Evolutionary conservation across 192 early-diverging fungal genomes (phyloP).

Genomic region (Chytriomyces sp.): DNA sequence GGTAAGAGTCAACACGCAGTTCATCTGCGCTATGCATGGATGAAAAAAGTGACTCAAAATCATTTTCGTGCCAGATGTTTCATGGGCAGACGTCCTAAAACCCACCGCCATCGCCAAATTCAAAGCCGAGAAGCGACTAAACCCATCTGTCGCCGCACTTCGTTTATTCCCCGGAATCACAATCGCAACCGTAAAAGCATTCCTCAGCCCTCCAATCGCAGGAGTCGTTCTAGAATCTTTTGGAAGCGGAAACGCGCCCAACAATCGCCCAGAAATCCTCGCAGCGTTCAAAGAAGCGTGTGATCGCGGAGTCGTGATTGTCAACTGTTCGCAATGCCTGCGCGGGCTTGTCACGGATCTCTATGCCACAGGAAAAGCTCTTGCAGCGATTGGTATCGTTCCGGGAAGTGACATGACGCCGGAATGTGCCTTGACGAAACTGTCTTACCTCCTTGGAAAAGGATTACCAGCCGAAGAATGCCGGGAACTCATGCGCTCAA

Average conservation of each 20-base stretch:
- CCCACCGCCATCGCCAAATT: constrained; percentile 87
- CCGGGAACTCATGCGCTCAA: constrained; percentile 79
- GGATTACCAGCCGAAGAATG: constrained; percentile 67
- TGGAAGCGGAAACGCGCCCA: constrained; percentile 96
- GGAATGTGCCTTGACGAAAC: constrained; percentile 94
- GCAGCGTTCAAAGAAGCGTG: constrained; percentile 81
- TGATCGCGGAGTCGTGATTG: constrained; percentile 92
- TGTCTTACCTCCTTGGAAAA: constrained; percentile 88
- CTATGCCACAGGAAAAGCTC: constrained; percentile 88
- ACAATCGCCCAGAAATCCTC: constrained; percentile 85
- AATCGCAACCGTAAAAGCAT: constrained; percentile 81
- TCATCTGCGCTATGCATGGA: neutral
- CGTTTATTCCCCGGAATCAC: constrained; percentile 95
- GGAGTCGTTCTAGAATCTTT: constrained; percentile 96
- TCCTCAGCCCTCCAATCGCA: constrained; percentile 81
- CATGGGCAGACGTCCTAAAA: constrained; percentile 84
- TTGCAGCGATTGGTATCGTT: constrained; percentile 77
- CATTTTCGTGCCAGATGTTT: constrained; percentile 68
- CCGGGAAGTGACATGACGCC: constrained; percentile 90
- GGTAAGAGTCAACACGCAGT: constrained; percentile 46
- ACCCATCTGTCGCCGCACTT: constrained; percentile 84
- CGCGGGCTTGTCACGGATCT: constrained; percentile 86
- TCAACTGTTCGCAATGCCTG: constrained; percentile 89
- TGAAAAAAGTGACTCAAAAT: constrained; percentile 5
- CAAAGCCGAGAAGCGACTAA: constrained; percentile 81